Evolutionary conservation across 805 yeast species (phyloP), one percentile per base, ranked within the genome.

Genomic region (Yarrowia sp.): DNA sequence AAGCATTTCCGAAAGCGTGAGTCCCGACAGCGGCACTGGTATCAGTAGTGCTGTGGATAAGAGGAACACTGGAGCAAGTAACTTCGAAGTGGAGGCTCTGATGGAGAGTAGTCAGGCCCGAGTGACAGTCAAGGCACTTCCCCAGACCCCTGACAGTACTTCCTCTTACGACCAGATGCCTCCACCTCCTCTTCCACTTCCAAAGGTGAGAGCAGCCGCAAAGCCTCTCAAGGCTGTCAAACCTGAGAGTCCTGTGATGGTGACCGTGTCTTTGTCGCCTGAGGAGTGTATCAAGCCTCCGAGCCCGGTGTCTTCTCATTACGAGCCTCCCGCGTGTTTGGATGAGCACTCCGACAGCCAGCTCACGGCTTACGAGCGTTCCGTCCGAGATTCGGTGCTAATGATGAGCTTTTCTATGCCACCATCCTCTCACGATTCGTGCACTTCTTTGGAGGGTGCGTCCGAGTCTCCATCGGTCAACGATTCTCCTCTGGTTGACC

Each of bases 321-420:
- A 36, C 26, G 61, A 54, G 61, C 35, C 44, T 2, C 61, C 61
- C 4, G 46, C 35, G 17, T 54, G 41, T 14, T 21, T 54, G 7
- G 61, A 36, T 8, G 35, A 54, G 46, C 46, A 51, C 24, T 24
- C 61, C 26, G 61, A 54, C 35, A 24, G 26, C 19, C 35, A 54
- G 46, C 46, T 54, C n/a, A 54, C 61, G 14, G 46, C 61, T 6
- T 54, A 54, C 46, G 61, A 54, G 61, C 61, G 61, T 19, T 38
- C 61, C 4, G 61, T 54, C 9, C 61, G 61, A n/a, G 61, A 54
- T 32, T 54, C 61, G 12, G 61, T 54, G 24, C 26, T 38, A 4
- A 22, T 54, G 35, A 54, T 54, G 61, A 17, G 35, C 11, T 14
- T 36, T 9, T 9, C 33, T 4, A 2, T 38, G 36, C 19, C 44